Evolutionary conservation across 106 monocot species (phyloP).

Genomic region (Narthecium ossifragum): DNA sequence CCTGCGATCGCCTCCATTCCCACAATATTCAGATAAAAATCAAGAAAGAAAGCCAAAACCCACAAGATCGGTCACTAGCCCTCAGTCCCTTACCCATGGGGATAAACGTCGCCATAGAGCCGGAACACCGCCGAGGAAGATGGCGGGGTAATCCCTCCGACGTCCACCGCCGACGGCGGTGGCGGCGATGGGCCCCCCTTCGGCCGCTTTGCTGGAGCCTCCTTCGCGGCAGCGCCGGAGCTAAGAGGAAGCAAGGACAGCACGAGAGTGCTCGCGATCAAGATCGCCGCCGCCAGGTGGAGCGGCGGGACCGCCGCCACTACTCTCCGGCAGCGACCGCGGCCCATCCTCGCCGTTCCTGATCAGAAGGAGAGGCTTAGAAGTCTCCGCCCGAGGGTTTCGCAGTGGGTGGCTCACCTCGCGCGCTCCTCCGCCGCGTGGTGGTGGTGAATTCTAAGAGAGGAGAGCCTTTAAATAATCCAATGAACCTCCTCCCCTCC

Average conservation of each 20-base stretch:
- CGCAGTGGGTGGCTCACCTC: not conserved
- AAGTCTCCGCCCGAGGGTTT: not conserved
- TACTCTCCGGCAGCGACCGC: not conserved
- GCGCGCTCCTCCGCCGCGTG: not conserved
- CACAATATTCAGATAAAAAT: not conserved
- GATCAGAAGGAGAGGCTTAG: too few species aligned
- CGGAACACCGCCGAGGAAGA: conserved; percentile 67
- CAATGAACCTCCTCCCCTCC: too few species aligned
- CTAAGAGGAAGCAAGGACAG: conserved; percentile 1
- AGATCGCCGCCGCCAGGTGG: not conserved
- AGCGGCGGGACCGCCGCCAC: not conserved
- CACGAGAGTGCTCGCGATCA: conserved; percentile 12
- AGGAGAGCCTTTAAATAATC: too few species aligned
- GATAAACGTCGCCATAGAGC: conserved; percentile 80
- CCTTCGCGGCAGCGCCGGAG: conserved; percentile 5
- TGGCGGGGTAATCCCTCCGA: not conserved
- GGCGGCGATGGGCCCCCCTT: conserved; percentile 2
- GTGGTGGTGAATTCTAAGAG: not conserved
- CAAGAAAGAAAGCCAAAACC: not conserved
- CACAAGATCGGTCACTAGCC: not conserved
- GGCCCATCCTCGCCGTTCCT: too few species aligned
- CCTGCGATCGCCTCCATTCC: not conserved
- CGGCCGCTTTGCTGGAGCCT: conserved; percentile 4
- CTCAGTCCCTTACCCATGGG: conserved; percentile 43
- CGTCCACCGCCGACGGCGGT: not conserved